phyloP scores from a whole-genome alignment of 768 basidiomycete genomes.

The Clathrus columnatus region DNA sequence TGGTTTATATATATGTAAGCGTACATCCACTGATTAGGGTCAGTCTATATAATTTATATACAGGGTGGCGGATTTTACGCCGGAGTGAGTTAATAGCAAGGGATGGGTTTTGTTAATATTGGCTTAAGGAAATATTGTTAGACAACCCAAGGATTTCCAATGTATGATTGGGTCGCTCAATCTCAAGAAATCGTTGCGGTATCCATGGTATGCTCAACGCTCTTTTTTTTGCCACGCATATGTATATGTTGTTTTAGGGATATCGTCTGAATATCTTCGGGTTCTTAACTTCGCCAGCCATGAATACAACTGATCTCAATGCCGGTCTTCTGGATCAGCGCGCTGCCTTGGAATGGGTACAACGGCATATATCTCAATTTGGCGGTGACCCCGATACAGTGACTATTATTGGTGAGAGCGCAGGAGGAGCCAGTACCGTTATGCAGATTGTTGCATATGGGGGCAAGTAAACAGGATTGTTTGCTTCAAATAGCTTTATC shows the following conservation, averaged over 20 bases:
- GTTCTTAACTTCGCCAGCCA: constrained; percentile 39
- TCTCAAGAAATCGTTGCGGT: constrained; percentile 26
- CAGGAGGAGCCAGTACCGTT: constrained; percentile 36
- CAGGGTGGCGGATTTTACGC: constrained; percentile 36
- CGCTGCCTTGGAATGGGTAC: constrained; percentile 34
- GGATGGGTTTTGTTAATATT: not conserved
- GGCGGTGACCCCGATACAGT: constrained; percentile 27
- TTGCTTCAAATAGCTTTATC: not conserved
- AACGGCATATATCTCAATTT: constrained; percentile 28
- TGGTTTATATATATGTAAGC: constrained; percentile 36
- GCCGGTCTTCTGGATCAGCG: constrained; percentile 35
- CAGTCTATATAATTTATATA: not conserved
- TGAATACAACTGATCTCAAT: constrained; percentile 31
- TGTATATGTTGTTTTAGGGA: constrained; percentile 11
- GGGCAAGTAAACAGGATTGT: constrained; percentile 18
- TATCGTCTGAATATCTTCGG: constrained; percentile 52
- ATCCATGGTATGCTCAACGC: constrained; percentile 18
- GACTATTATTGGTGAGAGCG: constrained; percentile 26
- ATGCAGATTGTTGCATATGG: constrained; percentile 39
- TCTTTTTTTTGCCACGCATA: not conserved
- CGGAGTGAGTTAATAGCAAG: constrained; percentile 18
- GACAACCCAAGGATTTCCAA: constrained; percentile 39
- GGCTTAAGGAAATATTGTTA: constrained; percentile 8
- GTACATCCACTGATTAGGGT: not conserved
- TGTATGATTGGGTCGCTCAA: constrained; percentile 40